Conservation (phyloP, 257 asterid species). For the Galeopsis tetrahit region DNA sequence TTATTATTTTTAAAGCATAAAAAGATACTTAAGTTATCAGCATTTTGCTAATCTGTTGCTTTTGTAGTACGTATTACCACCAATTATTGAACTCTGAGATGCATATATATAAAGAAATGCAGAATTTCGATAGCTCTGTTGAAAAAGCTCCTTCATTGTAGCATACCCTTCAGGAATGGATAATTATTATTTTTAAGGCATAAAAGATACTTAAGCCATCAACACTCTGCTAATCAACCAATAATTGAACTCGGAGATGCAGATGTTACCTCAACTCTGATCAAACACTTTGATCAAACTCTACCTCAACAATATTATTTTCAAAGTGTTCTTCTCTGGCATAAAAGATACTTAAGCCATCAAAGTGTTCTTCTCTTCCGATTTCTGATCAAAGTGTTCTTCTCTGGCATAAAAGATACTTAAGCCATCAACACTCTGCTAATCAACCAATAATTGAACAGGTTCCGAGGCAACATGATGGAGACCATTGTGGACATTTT, state of each 20-base stretch:
- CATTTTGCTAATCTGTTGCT: neutral
- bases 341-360: no score
- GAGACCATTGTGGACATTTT: no score
- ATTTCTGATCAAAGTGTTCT: no score
- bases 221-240: neutral
- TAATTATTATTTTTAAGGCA: neutral
- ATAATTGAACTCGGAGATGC: neutral
- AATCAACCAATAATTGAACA: no score
- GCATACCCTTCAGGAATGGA: neutral
- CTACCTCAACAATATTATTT: no score
- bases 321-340: no score
- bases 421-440: no score
- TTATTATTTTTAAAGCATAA: neutral
- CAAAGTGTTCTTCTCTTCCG: no score
- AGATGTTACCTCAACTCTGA: slow-evolving; percentile 5
- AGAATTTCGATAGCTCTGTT: neutral
- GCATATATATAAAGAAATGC: neutral
- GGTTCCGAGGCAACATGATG: no score
- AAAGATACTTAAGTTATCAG: neutral
- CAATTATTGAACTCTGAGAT: neutral
- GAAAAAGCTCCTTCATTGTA: neutral
- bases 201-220: neutral
- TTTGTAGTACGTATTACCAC: neutral
- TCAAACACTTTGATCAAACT: no score
- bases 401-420: no score